Base-by-base conservation (phyloP, 176 grass and related monocot genomes). In the Carex scoparia region DNA sequence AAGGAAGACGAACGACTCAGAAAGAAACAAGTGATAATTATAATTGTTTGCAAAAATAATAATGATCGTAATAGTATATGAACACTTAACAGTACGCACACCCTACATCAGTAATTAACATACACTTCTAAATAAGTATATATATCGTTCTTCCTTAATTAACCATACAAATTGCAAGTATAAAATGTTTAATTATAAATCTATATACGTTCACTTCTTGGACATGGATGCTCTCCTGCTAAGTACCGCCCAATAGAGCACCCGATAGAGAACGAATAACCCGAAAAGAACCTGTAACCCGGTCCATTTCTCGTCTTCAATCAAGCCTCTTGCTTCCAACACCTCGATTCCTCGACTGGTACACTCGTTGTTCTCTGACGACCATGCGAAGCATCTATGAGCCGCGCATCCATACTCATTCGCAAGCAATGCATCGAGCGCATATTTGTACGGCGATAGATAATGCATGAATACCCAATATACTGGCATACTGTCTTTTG, bases 401-500 rank as follows among this genome's bases (percentile, higher is more conserved):
- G 86, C 89, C 0, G 91, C 88, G 85, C 95, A 98, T 4, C 86
- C 80, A 74, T 93, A 98, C 89, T 98, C 93, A 86, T 98, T 98
- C 0, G 95, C 93, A 58, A 95, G 93, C 81, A 98, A 81, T 31
- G 93, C 93, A 82, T 98, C 95, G 1, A 98, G 90, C 7, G 88
- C 91, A 84, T 98, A 98, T 89, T 95, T 98, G 89, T 95, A 98
- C 1, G 95, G 95, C 0, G 93, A 95, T 19, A 82, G 86, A 89
- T 95, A 98, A 88, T 94, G 91, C 95, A 93, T 90, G 86, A 94
- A 93, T 54, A 95, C 87, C 95, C 95, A 98, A 87, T 94, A 98
- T 2, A 65, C n/a, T 61, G 95, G 95, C 95, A 90, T 98, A 82
- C 93, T 98, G 79, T 88, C 93, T 53, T 81, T 84, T 16, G 95